Percentiles rank a stretch among this genome's conserved stretches.
phyloP scores from a whole-genome alignment of 352 stramenopile species.

The Blastocystis sp. region DNA sequence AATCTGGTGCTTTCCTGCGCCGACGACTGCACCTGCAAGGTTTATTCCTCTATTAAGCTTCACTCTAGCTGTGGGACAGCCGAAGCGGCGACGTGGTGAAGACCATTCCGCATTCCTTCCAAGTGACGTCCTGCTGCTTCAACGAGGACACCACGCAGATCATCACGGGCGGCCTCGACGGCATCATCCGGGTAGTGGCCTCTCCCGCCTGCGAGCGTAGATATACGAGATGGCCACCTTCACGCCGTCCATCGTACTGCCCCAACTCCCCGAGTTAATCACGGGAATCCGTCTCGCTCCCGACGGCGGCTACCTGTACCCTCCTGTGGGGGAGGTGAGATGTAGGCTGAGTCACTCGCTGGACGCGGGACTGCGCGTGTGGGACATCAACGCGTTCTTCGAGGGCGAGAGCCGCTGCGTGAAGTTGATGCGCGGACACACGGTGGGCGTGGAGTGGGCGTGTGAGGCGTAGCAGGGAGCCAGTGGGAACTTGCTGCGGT shows the following conservation, averaged over 20 bases:
- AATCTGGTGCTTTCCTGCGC: constrained; percentile 80
- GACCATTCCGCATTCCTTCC: constrained; percentile 79
- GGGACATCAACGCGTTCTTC: constrained; percentile 65
- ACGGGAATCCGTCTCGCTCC: constrained; percentile 50
- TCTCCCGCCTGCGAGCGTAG: neutral
- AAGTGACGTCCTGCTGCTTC: constrained; percentile 82
- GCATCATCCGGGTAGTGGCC: constrained; percentile 70
- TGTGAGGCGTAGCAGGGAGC: constrained; percentile 76
- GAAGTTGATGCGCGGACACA: constrained; percentile 74
- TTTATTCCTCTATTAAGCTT: neutral
- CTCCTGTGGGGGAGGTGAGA: neutral
- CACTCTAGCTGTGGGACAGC: constrained; percentile 77
- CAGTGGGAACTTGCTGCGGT: constrained; percentile 80
- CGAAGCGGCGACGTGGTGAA: constrained; percentile 79
- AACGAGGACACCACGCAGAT: constrained; percentile 78
- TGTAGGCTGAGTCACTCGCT: constrained; percentile 54
- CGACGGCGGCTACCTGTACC: constrained; percentile 62
- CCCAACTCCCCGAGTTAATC: constrained; percentile 51
- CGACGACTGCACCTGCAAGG: constrained; percentile 79
- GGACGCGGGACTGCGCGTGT: constrained; percentile 48
- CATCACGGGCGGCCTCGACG: constrained; percentile 80
- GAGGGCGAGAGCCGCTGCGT: constrained; percentile 52
- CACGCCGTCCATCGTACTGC: constrained; percentile 52
- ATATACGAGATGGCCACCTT: constrained; percentile 63
- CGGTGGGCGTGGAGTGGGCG: neutral